Evolutionary conservation across 768 basidiomycete genomes (phyloP).

Genomic region (Atractiella rhizophila): DNA sequence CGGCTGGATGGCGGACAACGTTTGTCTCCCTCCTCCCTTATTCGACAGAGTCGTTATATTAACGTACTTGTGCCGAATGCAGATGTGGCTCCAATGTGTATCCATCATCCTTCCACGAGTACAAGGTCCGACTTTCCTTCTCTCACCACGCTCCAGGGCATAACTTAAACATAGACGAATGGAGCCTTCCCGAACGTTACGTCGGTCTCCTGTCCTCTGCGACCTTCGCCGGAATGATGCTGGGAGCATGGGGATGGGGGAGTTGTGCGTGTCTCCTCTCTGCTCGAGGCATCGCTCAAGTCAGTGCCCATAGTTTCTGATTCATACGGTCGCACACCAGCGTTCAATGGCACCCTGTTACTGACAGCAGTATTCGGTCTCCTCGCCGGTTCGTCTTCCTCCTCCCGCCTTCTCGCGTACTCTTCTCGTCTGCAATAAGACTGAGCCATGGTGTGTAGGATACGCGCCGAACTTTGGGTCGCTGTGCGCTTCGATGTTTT

Average conservation of each 20-base stretch:
- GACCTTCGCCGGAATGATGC: constrained; percentile 94
- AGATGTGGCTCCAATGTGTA: constrained; percentile 75
- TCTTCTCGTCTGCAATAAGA: no score
- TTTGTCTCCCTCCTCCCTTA: constrained; percentile 18
- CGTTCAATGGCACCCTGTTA: constrained; percentile 78
- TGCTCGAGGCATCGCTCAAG: background rate
- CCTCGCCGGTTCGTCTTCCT: constrained; percentile 48
- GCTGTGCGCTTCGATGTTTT: constrained; percentile 54
- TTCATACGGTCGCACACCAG: constrained; percentile 57
- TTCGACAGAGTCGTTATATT: background rate
- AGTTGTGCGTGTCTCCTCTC: constrained; percentile 32
- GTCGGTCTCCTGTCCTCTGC: constrained; percentile 64
- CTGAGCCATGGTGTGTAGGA: no score
- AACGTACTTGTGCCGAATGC: constrained; percentile 8
- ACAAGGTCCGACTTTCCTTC: constrained; percentile 25
- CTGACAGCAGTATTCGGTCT: constrained; percentile 75
- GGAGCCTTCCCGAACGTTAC: constrained; percentile 40
- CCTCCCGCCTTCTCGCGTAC: no score
- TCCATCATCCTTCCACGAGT: constrained; percentile 91
- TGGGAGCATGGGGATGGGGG: constrained; percentile 32
- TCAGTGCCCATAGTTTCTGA: constrained; percentile 37
- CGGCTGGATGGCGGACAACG: constrained; percentile 91
- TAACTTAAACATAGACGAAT: constrained; percentile 32
- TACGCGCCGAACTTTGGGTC: constrained; percentile 37
- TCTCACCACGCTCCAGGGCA: background rate